phyloP scores from a whole-genome alignment of 1,139 yeast genomes.

The Suzukiozyma palmioleophila region DNA sequence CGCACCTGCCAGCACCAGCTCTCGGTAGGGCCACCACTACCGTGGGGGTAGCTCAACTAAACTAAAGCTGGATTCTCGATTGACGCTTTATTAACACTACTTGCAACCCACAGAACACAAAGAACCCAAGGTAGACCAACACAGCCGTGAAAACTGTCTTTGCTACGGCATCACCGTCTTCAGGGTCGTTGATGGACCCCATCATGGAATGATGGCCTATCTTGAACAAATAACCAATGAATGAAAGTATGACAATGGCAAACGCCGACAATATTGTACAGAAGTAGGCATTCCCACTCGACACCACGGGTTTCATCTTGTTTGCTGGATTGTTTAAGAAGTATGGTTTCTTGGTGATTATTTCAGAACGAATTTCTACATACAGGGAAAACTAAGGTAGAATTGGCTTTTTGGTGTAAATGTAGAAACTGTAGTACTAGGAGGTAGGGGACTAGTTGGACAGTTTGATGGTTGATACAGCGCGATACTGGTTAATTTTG shows the following conservation, averaged over 20 bases:
- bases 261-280: conserved; percentile 90
- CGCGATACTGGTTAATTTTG: too few relatives aligned
- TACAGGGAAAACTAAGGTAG: neutral
- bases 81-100: conserved; percentile 60
- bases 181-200: conserved; percentile 89
- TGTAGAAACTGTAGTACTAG: too few relatives aligned
- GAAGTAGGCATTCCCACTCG: conserved; percentile 84
- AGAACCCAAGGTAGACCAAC: conserved; percentile 71
- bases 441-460: too few relatives aligned
- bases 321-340: neutral
- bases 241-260: conserved; percentile 81
- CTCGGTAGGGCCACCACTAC: too few relatives aligned
- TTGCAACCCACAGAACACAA: conserved; percentile 87
- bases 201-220: conserved; percentile 85
- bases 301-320: conserved; percentile 32
- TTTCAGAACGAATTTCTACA: neutral
- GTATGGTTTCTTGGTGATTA: neutral
- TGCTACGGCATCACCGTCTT: conserved; percentile 91
- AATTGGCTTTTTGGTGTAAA: neutral
- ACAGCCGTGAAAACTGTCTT: conserved; percentile 88
- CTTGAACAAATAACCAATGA: conserved; percentile 77
- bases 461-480: too few relatives aligned
- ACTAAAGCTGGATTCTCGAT: conserved; percentile 43
- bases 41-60: too few relatives aligned
- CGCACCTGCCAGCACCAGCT: too few relatives aligned